Evolutionary conservation across 2,329 filamentous ascomycete genomes (phyloP).

Genomic region (Arthrobotrys sphaeroides): DNA sequence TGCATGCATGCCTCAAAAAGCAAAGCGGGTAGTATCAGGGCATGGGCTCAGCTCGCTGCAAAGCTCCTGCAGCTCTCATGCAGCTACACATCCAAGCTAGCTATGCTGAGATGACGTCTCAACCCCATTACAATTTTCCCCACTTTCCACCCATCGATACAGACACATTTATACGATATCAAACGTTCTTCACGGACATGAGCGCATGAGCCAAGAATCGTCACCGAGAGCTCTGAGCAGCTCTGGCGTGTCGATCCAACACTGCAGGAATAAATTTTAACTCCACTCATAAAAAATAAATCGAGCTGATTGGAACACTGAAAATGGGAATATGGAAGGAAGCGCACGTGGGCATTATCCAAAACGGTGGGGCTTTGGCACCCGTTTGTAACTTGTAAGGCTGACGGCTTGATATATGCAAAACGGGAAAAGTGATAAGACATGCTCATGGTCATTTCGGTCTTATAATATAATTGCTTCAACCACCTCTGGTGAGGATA

Average conservation of each 20-base stretch:
- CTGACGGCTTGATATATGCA: slow-evolving; percentile 8
- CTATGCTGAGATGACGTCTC: slow-evolving; percentile 52
- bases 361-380: slow-evolving; percentile 24
- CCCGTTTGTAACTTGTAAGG: neutral
- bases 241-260: neutral
- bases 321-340: slow-evolving; percentile 3
- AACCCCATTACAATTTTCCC: slow-evolving; percentile 36
- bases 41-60: slow-evolving; percentile 3
- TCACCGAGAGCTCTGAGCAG: neutral
- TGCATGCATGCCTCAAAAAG: slow-evolving; percentile 45
- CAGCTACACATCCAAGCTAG: slow-evolving; percentile 26
- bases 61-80: slow-evolving; percentile 18
- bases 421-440: slow-evolving; percentile 13
- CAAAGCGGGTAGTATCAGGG: slow-evolving; percentile 6
- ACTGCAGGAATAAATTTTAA: neutral
- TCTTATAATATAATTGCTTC: slow-evolving; percentile 24
- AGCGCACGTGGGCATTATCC: slow-evolving; percentile 43
- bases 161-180: slow-evolving; percentile 27
- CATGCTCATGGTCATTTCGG: neutral
- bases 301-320: neutral
- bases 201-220: neutral
- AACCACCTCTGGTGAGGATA: slow-evolving; percentile 57
- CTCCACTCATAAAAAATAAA: neutral
- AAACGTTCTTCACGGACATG: neutral
- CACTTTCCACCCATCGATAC: slow-evolving; percentile 34